These are phyloP conservation scores for Colletotrichum somersetense DNA, from an alignment of 2,329 filamentous ascomycete species.

Conservation along the genomic window DNA sequence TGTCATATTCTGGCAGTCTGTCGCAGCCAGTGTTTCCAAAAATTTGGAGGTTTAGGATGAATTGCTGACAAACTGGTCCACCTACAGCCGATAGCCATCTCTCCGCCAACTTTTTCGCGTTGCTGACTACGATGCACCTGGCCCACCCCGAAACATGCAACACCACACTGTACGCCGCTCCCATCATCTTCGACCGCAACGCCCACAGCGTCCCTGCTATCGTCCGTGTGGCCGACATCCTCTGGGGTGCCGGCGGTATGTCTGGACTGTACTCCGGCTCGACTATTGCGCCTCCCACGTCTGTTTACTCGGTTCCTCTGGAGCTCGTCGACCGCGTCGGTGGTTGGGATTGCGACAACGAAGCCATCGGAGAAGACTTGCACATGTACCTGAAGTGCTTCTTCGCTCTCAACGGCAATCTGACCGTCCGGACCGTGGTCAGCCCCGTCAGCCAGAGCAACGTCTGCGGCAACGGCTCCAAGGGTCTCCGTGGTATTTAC, in stretches of 20 bases:
- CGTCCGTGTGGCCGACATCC: slow-evolving; percentile 78
- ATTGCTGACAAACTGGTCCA: slow-evolving; percentile 47
- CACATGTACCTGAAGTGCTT: slow-evolving; percentile 86
- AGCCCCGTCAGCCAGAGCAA: slow-evolving; percentile 81
- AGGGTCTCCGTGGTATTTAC: slow-evolving; percentile 65
- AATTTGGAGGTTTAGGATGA: slow-evolving; percentile 42
- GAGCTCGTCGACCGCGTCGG: slow-evolving; percentile 76
- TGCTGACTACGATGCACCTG: slow-evolving; percentile 73
- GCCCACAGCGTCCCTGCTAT: slow-evolving; percentile 75
- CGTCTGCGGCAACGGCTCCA: slow-evolving; percentile 69
- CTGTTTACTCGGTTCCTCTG: slow-evolving; percentile 78
- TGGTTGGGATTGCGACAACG: slow-evolving; percentile 78
- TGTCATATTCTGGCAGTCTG: slow-evolving; percentile 35
- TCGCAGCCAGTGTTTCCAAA: slow-evolving; percentile 42
- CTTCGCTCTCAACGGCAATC: slow-evolving; percentile 77
- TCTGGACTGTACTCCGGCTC: slow-evolving; percentile 76
- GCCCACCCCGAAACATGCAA: slow-evolving; percentile 69
- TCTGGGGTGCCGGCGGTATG: slow-evolving; percentile 79
- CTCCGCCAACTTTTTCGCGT: slow-evolving; percentile 74
- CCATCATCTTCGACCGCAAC: slow-evolving; percentile 81
- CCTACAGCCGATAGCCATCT: slow-evolving; percentile 77
- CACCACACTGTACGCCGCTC: slow-evolving; percentile 76
- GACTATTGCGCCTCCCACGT: slow-evolving; percentile 76
- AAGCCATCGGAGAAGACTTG: slow-evolving; percentile 81
- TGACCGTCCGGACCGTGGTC: slow-evolving; percentile 73